These are phyloP conservation scores for Microbotryomycetes sp. DNA, from an alignment of 1,284 basidiomycete genomes.

Conservation along the genomic window DNA sequence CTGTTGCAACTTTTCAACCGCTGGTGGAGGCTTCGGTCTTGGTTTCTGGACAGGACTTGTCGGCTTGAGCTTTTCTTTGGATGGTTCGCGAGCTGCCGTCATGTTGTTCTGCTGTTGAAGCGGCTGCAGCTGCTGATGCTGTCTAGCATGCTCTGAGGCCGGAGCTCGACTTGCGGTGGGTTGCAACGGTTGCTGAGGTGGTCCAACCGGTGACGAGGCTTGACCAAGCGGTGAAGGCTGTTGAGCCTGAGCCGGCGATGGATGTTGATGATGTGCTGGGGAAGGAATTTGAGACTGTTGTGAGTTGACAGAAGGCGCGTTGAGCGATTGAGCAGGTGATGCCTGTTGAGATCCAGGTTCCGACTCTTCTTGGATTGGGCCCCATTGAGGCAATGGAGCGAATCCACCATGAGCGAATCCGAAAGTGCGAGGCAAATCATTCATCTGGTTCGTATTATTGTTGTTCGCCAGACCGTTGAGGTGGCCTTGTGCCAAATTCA, in stretches of 20 bases:
- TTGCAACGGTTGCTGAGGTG: background rate
- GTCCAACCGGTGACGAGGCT: background rate
- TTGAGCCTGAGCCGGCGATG: background rate
- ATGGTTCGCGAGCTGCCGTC: too few species aligned
- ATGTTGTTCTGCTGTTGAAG: too few species aligned
- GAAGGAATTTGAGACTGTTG: background rate
- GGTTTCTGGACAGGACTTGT: too few species aligned
- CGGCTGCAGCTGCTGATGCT: too few species aligned
- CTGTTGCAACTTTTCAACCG: too few species aligned
- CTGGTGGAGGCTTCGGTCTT: too few species aligned
- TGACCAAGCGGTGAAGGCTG: background rate
- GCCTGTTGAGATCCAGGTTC: background rate
- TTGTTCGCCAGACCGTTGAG: background rate
- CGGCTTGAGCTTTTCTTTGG: too few species aligned
- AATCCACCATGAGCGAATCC: background rate
- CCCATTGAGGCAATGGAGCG: background rate
- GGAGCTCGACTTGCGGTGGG: too few species aligned
- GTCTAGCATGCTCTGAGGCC: too few species aligned
- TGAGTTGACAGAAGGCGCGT: background rate
- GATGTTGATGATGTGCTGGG: background rate
- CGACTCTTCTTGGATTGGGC: background rate
- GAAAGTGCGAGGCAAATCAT: background rate
- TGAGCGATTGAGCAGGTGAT: background rate
- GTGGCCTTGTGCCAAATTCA: background rate
- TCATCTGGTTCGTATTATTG: background rate